phyloP scores from a whole-genome alignment of 108 stramenopile species.

The Schizochytrium sp. region DNA sequence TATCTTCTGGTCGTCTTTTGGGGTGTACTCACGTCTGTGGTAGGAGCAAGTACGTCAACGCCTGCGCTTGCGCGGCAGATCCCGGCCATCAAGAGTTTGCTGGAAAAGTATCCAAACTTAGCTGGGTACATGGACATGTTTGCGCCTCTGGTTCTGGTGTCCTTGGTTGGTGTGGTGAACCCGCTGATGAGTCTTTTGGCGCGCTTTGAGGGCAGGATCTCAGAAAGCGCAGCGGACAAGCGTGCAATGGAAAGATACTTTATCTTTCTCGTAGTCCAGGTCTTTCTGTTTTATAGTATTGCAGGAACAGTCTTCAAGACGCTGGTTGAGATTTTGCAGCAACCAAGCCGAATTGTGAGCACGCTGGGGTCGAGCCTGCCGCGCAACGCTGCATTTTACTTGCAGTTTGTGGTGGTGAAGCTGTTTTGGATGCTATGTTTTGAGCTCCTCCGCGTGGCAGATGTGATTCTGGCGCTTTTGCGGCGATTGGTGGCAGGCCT shows the following conservation, averaged over 20 bases:
- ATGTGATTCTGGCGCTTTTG: neutral
- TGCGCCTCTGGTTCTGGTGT: neutral
- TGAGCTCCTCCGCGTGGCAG: neutral
- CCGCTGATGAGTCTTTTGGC: constrained; percentile 6
- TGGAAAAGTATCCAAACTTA: neutral
- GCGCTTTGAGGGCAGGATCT: neutral
- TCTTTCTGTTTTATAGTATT: neutral
- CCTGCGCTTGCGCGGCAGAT: neutral
- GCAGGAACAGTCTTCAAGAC: constrained; percentile 13
- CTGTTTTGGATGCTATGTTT: constrained; percentile 13
- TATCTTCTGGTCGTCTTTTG: neutral
- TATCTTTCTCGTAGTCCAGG: neutral
- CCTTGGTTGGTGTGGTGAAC: neutral
- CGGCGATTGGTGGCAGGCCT: neutral
- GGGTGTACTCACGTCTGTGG: constrained; percentile 2
- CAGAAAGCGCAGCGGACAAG: neutral
- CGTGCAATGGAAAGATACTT: constrained; percentile 4
- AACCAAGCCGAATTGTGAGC: neutral
- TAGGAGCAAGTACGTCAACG: constrained; percentile 7
- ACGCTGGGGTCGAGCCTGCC: constrained; percentile 11
- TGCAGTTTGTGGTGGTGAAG: constrained; percentile 5
- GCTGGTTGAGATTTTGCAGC: neutral
- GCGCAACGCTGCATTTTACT: neutral
- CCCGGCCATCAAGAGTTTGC: neutral
- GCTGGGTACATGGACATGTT: neutral